phyloP scores from a whole-genome alignment of 768 basidiomycete genomes.

The Agrocybe pediades region DNA sequence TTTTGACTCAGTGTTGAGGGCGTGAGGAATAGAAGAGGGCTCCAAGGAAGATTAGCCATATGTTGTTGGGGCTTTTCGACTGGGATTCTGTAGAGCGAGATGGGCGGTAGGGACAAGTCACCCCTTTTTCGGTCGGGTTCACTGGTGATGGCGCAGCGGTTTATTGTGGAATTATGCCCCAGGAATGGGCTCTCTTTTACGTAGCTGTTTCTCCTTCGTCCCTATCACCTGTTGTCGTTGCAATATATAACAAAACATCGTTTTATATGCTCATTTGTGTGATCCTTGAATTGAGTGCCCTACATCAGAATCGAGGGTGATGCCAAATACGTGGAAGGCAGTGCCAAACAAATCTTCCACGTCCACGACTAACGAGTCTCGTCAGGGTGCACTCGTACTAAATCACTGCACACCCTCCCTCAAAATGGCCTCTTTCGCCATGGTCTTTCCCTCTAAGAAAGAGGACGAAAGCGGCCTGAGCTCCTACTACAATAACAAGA shows the following conservation, averaged over 20 bases:
- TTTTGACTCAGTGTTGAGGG: constrained; percentile 46
- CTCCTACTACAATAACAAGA: constrained; percentile 95
- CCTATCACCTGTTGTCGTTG: neutral
- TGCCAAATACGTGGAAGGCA: constrained; percentile 31
- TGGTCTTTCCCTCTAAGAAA: constrained; percentile 90
- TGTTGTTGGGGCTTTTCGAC: neutral
- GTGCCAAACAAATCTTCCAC: constrained; percentile 44
- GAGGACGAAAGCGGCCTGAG: constrained; percentile 95
- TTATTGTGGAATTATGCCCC: neutral
- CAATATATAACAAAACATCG: neutral
- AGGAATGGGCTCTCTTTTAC: neutral
- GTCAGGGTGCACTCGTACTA: constrained; percentile 11
- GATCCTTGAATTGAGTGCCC: neutral
- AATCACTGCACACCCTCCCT: constrained; percentile 9
- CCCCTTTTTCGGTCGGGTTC: neutral
- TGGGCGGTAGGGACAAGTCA: neutral
- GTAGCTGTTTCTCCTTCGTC: neutral
- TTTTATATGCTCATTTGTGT: neutral
- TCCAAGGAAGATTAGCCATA: constrained; percentile 38
- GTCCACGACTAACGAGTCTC: constrained; percentile 28
- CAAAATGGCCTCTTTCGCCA: constrained; percentile 54
- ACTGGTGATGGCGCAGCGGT: neutral
- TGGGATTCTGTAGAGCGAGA: neutral
- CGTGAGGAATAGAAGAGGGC: constrained; percentile 74
- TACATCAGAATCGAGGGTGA: constrained; percentile 10